Evolutionary conservation across 352 stramenopile genomes (phyloP).

Genomic region (Saprolegnia diclina): DNA sequence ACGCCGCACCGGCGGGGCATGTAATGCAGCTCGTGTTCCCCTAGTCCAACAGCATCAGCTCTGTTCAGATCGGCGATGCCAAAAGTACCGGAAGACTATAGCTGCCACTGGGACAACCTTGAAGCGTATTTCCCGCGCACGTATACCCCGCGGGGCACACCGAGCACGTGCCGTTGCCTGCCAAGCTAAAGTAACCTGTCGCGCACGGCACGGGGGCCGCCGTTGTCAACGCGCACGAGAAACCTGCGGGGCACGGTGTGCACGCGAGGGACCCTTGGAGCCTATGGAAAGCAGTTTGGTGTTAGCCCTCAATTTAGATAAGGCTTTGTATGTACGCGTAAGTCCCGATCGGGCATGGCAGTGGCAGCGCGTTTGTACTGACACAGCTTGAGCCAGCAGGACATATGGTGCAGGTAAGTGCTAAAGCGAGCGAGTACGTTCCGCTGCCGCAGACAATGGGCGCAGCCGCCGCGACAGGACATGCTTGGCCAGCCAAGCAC

Average conservation of each 20-base stretch:
- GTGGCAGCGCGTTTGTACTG: background rate
- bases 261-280: conserved; percentile 30
- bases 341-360: conserved; percentile 25
- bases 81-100: conserved; percentile 41
- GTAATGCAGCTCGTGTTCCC: conserved; percentile 32
- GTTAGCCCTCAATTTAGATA: too few relatives aligned
- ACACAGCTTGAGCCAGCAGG: conserved; percentile 7
- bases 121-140: conserved; percentile 27
- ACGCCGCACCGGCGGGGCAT: conserved; percentile 50
- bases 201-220: conserved; percentile 21
- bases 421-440: background rate
- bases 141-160: conserved; percentile 25
- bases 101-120: conserved; percentile 39
- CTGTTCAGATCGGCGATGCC: background rate
- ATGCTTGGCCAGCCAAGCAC: background rate
- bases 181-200: conserved; percentile 27
- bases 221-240: conserved; percentile 28
- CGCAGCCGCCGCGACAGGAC: background rate
- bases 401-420: conserved; percentile 1
- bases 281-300: background rate
- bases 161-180: conserved; percentile 19
- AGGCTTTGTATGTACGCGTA: conserved; percentile 31
- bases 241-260: conserved; percentile 35
- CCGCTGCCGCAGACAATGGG: background rate
- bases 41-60: background rate